Conservation (phyloP, 345 rosid species). For the Populus euphratica region DNA sequence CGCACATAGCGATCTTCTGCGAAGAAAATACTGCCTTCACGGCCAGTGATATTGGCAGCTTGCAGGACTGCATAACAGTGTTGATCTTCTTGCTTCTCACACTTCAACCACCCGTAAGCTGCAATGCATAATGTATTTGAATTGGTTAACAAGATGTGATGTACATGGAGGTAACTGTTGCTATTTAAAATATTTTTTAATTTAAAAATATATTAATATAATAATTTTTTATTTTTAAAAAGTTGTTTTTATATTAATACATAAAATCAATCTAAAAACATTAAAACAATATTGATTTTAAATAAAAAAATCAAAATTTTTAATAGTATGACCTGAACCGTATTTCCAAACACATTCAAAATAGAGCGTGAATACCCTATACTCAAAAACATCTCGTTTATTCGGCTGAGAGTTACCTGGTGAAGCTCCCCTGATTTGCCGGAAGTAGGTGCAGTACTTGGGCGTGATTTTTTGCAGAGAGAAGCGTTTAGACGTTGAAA, state of each 20-base stretch:
- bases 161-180: background rate
- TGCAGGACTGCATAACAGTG: constrained; percentile 43
- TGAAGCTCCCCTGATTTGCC: constrained; percentile 32
- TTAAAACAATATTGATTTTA: no score
- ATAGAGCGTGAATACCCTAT: background rate
- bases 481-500: constrained; percentile 50
- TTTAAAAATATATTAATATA: no score
- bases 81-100: constrained; percentile 49
- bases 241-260: no score
- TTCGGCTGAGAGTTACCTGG: constrained; percentile 28
- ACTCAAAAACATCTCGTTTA: background rate
- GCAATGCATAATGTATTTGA: background rate
- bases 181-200: no score
- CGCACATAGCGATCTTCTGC: constrained; percentile 39
- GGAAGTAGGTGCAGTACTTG: constrained; percentile 41
- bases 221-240: no score
- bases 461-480: constrained; percentile 42
- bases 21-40: constrained; percentile 37
- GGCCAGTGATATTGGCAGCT: constrained; percentile 42
- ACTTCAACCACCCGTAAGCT: constrained; percentile 76
- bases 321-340: no score
- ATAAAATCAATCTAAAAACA: no score
- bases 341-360: no score
- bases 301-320: no score
- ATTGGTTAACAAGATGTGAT: background rate